Evolutionary conservation across 495 filamentous ascomycete species (phyloP).

Genomic region (Talaromyces trachyspermus): DNA sequence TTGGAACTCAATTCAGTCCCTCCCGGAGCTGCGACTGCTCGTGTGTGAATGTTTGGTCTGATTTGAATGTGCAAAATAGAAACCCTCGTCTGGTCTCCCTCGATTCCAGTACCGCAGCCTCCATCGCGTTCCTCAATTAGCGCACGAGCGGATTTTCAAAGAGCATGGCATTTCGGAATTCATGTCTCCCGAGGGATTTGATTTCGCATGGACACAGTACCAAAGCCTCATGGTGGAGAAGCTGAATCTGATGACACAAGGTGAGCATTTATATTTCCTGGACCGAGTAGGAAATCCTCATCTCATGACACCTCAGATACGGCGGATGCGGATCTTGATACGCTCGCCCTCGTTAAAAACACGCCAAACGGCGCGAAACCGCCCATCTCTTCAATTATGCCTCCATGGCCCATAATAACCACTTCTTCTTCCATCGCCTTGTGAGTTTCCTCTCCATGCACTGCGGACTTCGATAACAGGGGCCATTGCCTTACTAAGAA

Average conservation of each 20-base stretch:
- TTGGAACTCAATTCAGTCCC: too few species aligned
- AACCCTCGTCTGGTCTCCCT: constrained; percentile 34
- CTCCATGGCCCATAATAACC: constrained; percentile 93
- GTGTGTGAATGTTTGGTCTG: constrained; percentile 11
- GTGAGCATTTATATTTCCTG: too few species aligned
- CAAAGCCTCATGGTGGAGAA: constrained; percentile 62
- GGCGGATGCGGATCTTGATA: constrained; percentile 45
- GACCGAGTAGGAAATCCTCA: too few species aligned
- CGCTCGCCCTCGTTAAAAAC: constrained; percentile 65
- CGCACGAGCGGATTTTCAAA: constrained; percentile 42
- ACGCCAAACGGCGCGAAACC: constrained; percentile 66
- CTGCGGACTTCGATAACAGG: background rate
- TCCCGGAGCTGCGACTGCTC: background rate
- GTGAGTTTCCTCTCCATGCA: constrained; percentile 26
- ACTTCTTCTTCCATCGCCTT: constrained; percentile 80
- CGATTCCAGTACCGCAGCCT: constrained; percentile 35
- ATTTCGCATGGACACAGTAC: constrained; percentile 78
- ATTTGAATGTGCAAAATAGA: constrained; percentile 22
- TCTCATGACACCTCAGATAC: too few species aligned
- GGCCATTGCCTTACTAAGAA: too few species aligned
- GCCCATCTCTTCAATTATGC: constrained; percentile 90
- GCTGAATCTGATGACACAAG: constrained; percentile 65
- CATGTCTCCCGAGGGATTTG: constrained; percentile 56
- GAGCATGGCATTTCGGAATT: constrained; percentile 60
- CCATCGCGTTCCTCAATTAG: constrained; percentile 55